Evolutionary conservation across 208 protist genomes (phyloP), one percentile per base, ranked within the genome.

Genomic region (Wallacemonas rigidus): DNA sequence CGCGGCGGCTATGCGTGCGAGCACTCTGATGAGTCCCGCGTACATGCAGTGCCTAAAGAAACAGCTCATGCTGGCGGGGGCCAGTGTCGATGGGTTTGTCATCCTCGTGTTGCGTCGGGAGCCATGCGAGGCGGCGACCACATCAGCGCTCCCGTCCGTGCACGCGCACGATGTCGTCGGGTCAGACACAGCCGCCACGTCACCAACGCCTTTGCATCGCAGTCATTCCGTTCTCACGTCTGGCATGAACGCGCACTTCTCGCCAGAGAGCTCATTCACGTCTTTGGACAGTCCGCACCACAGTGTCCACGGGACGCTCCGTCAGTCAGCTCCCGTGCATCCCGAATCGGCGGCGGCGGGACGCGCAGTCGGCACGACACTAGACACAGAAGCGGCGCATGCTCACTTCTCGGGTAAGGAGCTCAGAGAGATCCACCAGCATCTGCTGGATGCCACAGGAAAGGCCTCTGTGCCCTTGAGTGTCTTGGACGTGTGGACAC

Each of bases 11-110:
- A 41, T 51, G 60, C 60, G 60, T 7, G 4, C 12, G 8, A 41
- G 41, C n/a, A 38, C 14, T 17, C 5, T 8, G 7, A 26, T 3
- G 6, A 50, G 60, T 41, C 60, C 60, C 11, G 8, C 60, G 11
- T 65, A 65, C 60, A 65, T 65, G 60, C 57, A 51, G 45, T 26
- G 47, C 8, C 35, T 74, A 11, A 58, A 61, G 44, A 26, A 58
- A 11, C 58, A 68, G n/a, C 36, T 74, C 14, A 74, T 43, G 12
- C 48, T 48, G 36, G 14, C 50, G 15, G 17, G 40, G 5, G 48
- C 43, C 36, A 3, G 45, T 5, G 58, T 26, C 43, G 56, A 55
- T 17, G 70, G 70, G 14, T 65, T 62, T 65, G 57, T 74, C 11
- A 4, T 74, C 41, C 15, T 74, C 55, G 58, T 74, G 8, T 58